Percentiles rank a stretch among this genome's conserved stretches.
phyloP scores from a whole-genome alignment of 225 moss, liverwort and hornwort species.

The Marchantia paleacea region DNA sequence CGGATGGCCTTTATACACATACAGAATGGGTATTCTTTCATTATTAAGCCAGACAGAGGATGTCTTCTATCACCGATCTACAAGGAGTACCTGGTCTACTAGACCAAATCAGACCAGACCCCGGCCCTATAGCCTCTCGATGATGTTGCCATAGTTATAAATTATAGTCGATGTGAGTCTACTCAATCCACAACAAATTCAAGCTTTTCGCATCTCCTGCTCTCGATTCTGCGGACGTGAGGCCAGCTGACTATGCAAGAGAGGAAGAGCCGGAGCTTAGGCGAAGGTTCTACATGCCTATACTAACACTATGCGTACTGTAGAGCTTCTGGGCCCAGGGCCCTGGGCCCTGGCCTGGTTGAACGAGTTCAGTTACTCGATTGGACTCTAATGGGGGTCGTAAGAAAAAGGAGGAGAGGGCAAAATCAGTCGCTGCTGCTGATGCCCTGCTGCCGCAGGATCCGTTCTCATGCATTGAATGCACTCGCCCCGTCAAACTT shows the following conservation, averaged over 20 bases:
- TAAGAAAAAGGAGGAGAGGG: not conserved
- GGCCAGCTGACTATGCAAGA: not conserved
- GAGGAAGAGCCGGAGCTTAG: not conserved
- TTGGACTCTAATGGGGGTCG: not conserved
- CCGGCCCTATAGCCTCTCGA: not conserved
- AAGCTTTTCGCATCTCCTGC: not conserved
- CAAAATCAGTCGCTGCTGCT: not conserved
- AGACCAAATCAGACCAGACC: not conserved
- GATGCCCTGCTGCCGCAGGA: not conserved
- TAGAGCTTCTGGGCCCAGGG: too few species aligned
- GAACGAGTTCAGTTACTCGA: too few species aligned
- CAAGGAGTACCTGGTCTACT: not conserved
- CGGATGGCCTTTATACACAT: too few species aligned
- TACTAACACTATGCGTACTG: not conserved
- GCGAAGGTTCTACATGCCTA: not conserved
- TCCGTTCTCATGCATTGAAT: constrained; percentile 15
- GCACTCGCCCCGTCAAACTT: constrained; percentile 5
- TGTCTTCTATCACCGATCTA: not conserved
- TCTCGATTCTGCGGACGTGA: not conserved
- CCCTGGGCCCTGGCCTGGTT: too few species aligned
- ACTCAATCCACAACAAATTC: not conserved
- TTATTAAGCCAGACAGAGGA: not conserved
- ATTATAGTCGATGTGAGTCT: not conserved
- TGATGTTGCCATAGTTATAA: not conserved
- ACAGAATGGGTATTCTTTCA: not conserved